A percentile compares a stretch with the other conserved stretches of the same genome.
Conservation (phyloP, 345 rosid genomes). For the Sapria himalayana region DNA sequence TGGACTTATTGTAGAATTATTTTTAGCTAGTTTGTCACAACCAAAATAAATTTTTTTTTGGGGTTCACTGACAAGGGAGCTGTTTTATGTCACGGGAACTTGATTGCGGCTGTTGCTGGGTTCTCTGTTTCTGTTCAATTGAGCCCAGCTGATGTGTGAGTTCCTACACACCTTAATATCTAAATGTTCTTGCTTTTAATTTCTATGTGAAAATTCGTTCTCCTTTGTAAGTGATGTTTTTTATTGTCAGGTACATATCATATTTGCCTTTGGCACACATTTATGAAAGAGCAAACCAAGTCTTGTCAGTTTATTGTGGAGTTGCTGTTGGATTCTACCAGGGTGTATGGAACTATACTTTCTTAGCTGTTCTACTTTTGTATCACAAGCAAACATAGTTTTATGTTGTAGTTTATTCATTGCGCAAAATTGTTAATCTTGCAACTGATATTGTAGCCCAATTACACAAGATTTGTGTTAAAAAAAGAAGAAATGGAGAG, state of each 20-base stretch:
- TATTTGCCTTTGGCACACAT: slow-evolving; percentile 97
- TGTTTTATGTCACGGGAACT: slow-evolving; percentile 62
- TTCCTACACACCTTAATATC: too few species aligned
- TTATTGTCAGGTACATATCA: slow-evolving; percentile 52
- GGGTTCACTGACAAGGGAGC: slow-evolving; percentile 41
- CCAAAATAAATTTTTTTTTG: slow-evolving; percentile 10
- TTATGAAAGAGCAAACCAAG: slow-evolving; percentile 66
- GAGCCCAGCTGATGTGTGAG: slow-evolving; percentile 77
- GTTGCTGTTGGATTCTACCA: slow-evolving; percentile 93
- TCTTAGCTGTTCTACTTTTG: slow-evolving; percentile 5
- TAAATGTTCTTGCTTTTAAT: too few species aligned
- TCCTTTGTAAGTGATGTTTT: too few species aligned
- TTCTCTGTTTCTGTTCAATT: slow-evolving; percentile 20
- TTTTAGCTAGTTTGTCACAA: slow-evolving; percentile 8
- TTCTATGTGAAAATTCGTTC: too few species aligned
- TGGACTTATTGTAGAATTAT: not conserved
- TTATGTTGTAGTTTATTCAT: not conserved
- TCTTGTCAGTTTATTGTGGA: slow-evolving; percentile 39
- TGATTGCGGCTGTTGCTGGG: slow-evolving; percentile 82
- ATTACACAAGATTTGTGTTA: too few species aligned
- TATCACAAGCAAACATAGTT: slow-evolving; percentile 4
- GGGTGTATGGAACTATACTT: slow-evolving; percentile 43
- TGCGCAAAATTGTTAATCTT: not conserved
- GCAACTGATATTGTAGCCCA: not conserved
- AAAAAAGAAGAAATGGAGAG: too few species aligned